These are phyloP conservation scores for Monoraphidium neglectum DNA, from an alignment of 139 green algal species.

Conservation along the genomic window DNA sequence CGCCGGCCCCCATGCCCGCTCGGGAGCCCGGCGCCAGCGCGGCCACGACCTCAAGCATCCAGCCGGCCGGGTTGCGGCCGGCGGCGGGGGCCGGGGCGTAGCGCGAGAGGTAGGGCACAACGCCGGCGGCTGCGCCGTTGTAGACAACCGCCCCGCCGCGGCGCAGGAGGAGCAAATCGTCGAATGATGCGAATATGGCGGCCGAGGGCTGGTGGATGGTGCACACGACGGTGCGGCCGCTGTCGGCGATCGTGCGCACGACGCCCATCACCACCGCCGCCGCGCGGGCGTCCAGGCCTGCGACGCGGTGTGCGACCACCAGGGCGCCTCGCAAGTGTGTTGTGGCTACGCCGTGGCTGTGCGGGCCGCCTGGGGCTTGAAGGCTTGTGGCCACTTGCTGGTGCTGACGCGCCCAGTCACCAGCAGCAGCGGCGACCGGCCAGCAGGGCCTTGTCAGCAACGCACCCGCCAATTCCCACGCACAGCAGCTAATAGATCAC, in stretches of 20 bases:
- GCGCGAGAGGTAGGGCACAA: constrained; percentile 48
- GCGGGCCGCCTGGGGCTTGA: neutral
- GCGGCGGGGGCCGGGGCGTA: neutral
- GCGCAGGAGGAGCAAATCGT: constrained; percentile 81
- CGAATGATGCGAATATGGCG: constrained; percentile 76
- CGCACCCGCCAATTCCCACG: neutral
- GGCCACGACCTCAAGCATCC: constrained; percentile 72
- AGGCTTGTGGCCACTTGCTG: neutral
- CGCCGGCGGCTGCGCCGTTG: constrained; percentile 78
- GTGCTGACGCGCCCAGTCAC: too few species aligned
- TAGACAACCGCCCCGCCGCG: constrained; percentile 75
- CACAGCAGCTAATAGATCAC: neutral
- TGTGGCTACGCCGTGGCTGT: neutral
- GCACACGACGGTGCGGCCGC: constrained; percentile 85
- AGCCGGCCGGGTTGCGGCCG: constrained; percentile 76
- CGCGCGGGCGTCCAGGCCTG: constrained; percentile 84
- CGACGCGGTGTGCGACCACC: neutral
- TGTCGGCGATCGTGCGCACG: constrained; percentile 79
- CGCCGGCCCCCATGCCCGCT: neutral
- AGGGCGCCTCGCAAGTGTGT: too few species aligned
- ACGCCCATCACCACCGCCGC: constrained; percentile 87
- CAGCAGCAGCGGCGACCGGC: too few species aligned
- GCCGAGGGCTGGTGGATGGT: constrained; percentile 93
- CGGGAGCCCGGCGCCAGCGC: neutral
- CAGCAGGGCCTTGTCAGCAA: too few species aligned